phyloP scores from a whole-genome alignment of 768 basidiomycete species.

The Naganishia friedmannii region DNA sequence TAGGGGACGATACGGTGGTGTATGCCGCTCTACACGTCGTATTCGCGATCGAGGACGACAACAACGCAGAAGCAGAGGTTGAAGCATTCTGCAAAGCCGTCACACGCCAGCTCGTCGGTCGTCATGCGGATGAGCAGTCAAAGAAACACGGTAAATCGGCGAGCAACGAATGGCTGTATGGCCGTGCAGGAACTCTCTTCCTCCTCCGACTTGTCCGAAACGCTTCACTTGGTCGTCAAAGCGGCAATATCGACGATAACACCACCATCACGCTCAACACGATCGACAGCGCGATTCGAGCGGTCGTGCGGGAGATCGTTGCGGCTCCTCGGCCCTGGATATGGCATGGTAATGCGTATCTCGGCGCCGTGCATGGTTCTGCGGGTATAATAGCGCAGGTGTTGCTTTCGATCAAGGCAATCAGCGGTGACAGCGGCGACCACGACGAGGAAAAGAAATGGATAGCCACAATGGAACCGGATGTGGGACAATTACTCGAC shows the following conservation, averaged over 20 bases:
- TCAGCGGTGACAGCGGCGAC: background rate
- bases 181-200: background rate
- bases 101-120: background rate
- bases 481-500: background rate
- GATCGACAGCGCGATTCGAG: conserved; percentile 5
- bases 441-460: background rate
- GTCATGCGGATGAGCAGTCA: background rate
- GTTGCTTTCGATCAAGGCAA: background rate
- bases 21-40: background rate
- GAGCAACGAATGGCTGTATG: conserved; percentile 17
- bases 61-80: background rate
- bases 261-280: background rate
- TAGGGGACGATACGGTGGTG: conserved; percentile 6
- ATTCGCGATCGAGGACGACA: background rate
- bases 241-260: background rate
- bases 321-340: background rate
- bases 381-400: background rate
- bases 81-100: conserved; percentile 7
- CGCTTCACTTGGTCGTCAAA: background rate
- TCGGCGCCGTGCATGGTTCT: conserved; percentile 13
- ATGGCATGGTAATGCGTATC: conserved; percentile 13
- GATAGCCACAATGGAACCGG: background rate
- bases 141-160: conserved; percentile 1
- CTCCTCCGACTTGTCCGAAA: conserved; percentile 1
- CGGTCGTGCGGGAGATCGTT: background rate